Conservation (phyloP, 2,329 filamentous ascomycete genomes). For the Cladosporium colombiae region DNA sequence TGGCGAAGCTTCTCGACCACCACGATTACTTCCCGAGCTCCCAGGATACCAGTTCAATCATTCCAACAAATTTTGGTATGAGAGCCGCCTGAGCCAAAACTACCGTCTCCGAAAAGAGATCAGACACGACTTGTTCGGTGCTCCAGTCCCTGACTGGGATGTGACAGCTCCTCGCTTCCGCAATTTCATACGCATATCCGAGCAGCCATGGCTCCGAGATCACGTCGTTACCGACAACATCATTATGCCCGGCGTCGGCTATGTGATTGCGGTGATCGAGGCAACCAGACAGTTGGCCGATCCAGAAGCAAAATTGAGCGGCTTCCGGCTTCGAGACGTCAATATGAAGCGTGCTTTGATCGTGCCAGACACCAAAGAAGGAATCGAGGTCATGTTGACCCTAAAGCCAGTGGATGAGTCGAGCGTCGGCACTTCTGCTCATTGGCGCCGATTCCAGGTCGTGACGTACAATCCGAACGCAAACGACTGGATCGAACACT, state of each 20-base stretch:
- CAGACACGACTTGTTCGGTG: slow-evolving; percentile 50
- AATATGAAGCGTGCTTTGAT: slow-evolving; percentile 55
- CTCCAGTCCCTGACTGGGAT: neutral
- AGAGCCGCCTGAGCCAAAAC: slow-evolving; percentile 4
- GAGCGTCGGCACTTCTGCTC: neutral
- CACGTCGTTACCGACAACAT: neutral
- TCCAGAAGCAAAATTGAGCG: slow-evolving; percentile 22
- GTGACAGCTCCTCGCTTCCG: neutral
- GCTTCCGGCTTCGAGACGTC: slow-evolving; percentile 51
- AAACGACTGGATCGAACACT: slow-evolving; percentile 2
- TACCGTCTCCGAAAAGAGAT: slow-evolving; percentile 27
- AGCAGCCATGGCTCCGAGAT: slow-evolving; percentile 3
- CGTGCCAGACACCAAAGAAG: slow-evolving; percentile 49
- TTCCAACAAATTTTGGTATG: slow-evolving; percentile 22
- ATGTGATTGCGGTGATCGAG: slow-evolving; percentile 26
- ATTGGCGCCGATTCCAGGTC: neutral
- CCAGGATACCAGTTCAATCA: slow-evolving; percentile 17
- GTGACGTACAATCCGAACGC: neutral
- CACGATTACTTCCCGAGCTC: neutral
- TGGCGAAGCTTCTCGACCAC: too few species aligned
- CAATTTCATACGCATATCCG: neutral
- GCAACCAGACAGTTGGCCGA: neutral
- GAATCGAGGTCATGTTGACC: slow-evolving; percentile 52
- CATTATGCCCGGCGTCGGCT: slow-evolving; percentile 23
- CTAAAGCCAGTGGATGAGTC: slow-evolving; percentile 2